These are phyloP conservation scores for Aspergillus transmontanensis DNA, from an alignment of 2,329 filamentous ascomycete genomes.

Conservation along the genomic window DNA sequence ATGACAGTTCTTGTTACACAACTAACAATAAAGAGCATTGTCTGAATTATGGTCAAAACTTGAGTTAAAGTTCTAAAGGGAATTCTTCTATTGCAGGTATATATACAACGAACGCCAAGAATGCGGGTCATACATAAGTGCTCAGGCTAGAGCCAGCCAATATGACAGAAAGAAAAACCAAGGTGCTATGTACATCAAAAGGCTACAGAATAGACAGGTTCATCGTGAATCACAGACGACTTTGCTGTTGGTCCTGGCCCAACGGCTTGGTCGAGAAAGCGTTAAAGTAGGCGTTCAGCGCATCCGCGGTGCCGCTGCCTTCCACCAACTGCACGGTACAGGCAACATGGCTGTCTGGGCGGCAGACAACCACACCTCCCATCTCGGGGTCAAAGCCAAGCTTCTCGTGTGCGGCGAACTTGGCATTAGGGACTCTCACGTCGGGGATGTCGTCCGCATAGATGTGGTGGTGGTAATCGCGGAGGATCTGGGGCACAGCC, in stretches of 20 bases:
- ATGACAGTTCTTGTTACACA: background rate
- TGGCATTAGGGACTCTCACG: constrained; percentile 66
- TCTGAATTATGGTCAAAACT: too few species aligned
- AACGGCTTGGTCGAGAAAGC: constrained; percentile 66
- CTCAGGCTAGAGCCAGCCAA: constrained; percentile 19
- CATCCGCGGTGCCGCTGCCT: constrained; percentile 77
- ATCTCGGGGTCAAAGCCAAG: constrained; percentile 74
- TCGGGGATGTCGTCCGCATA: constrained; percentile 86
- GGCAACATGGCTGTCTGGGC: constrained; percentile 86
- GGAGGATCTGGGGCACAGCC: constrained; percentile 70
- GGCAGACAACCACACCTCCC: constrained; percentile 79
- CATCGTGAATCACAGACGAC: constrained; percentile 33
- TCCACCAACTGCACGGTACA: constrained; percentile 73
- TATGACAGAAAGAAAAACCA: constrained; percentile 20
- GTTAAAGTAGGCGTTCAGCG: constrained; percentile 79
- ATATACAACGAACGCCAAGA: constrained; percentile 28
- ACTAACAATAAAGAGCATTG: background rate
- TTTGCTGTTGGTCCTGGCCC: constrained; percentile 36
- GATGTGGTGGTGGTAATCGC: constrained; percentile 76
- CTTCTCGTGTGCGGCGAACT: constrained; percentile 80
- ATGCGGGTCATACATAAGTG: constrained; percentile 26
- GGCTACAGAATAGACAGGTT: constrained; percentile 11
- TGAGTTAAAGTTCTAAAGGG: background rate
- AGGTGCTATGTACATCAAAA: constrained; percentile 14
- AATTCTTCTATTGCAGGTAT: constrained; percentile 19